Percentiles rank a stretch among this genome's conserved stretches.
Evolutionary conservation across 192 early-diverging fungal species (phyloP).

Genomic region (Backusella tarrabulga): DNA sequence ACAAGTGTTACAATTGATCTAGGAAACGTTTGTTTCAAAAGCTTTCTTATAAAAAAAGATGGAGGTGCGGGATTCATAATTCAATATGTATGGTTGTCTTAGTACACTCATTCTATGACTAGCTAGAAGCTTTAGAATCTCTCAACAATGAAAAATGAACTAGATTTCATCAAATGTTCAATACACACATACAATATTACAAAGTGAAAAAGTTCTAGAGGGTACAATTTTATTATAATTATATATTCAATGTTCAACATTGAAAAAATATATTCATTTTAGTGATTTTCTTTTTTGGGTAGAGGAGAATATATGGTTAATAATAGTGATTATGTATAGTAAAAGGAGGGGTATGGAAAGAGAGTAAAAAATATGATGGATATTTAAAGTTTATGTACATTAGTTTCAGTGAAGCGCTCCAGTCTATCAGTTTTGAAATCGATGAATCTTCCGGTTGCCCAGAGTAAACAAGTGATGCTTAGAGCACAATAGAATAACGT

Average conservation of each 20-base stretch:
- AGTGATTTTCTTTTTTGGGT: background rate
- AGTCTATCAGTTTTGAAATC: slow-evolving; percentile 21
- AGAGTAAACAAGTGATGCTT: slow-evolving; percentile 22
- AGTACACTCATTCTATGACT: too few relatives aligned
- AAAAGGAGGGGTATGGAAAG: background rate
- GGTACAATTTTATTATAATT: background rate
- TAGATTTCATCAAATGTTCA: too few relatives aligned
- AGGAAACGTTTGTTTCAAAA: too few relatives aligned
- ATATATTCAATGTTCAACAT: background rate
- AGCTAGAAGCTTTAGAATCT: too few relatives aligned
- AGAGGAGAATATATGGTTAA: background rate
- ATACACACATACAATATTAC: background rate
- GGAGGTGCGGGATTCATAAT: too few relatives aligned
- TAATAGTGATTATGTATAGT: background rate
- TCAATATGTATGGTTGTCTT: too few relatives aligned
- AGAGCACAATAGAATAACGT: slow-evolving; percentile 30
- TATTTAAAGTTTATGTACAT: slow-evolving; percentile 10
- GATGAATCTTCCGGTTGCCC: slow-evolving; percentile 30
- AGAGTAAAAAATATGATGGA: background rate
- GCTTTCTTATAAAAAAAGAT: too few relatives aligned
- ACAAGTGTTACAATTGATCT: too few relatives aligned
- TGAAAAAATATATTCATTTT: background rate
- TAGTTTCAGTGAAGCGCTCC: slow-evolving; percentile 18
- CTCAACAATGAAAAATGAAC: too few relatives aligned
- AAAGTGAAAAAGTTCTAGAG: background rate